Conservation (phyloP, 352 stramenopile genomes). For the Achlya hypogyna region DNA sequence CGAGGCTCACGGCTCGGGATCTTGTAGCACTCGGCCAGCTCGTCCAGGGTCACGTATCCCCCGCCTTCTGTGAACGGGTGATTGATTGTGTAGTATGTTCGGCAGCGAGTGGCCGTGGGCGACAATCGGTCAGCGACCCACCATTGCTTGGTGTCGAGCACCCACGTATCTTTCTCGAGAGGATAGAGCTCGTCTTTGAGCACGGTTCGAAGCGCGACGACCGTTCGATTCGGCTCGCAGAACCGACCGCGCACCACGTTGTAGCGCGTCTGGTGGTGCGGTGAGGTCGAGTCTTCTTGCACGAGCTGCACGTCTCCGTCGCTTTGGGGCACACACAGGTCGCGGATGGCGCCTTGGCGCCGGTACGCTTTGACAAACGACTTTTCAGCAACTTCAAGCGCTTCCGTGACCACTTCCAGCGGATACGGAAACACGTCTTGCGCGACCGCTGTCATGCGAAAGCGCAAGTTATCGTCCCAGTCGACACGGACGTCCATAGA, state of each 20-base stretch:
- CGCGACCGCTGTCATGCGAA: neutral
- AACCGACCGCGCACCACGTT: constrained; percentile 1
- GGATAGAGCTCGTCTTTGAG: neutral
- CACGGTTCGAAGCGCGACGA: neutral
- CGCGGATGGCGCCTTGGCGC: neutral
- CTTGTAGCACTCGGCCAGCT: neutral
- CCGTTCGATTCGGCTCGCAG: neutral
- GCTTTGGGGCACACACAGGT: neutral
- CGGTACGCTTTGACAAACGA: neutral
- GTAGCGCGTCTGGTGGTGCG: neutral
- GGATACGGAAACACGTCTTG: neutral
- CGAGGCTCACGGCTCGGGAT: neutral
- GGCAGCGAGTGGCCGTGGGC: neutral
- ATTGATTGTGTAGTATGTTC: neutral
- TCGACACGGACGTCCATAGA: neutral
- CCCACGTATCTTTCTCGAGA: constrained; percentile 1
- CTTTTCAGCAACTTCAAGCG: neutral
- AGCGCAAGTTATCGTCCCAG: neutral
- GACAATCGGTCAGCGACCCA: neutral
- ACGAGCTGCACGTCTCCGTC: neutral
- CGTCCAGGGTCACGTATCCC: neutral
- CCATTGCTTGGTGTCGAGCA: constrained; percentile 7
- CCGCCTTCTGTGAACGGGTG: neutral
- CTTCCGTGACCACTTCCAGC: neutral
- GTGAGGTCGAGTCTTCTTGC: constrained; percentile 3